Base-by-base conservation (phyloP, 495 filamentous ascomycete species). In the Annulohypoxylon bovei region DNA sequence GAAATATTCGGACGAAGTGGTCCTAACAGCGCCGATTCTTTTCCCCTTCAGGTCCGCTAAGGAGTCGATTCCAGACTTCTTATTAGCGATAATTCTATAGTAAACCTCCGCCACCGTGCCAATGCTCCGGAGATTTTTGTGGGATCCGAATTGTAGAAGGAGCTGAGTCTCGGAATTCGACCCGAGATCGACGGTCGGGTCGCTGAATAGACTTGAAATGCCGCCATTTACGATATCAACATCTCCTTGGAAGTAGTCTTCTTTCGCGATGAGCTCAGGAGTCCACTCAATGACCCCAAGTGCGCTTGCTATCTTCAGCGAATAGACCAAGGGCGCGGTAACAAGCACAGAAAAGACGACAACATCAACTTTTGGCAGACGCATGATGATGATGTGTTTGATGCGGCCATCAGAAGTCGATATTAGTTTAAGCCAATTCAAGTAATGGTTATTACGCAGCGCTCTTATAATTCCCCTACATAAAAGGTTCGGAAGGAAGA, bases 131-230 rank as follows among this genome's bases (percentile, higher is more conserved):
- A 81, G 62, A 68, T 82, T 80, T 37, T 71, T 74, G 70, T 82
- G 76, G 4, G 50, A 52, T 37, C 70, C 79, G 62, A 77, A 83
- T 20, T 81, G 75, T 4, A 70, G 69, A 7, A 85, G 78, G 5
- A 72, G 78, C 61, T 85, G 82, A 5, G 81, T 85, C 67, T 85
- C 81, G 57, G 81, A 80, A 65, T 85, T 85, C 52, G 77, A 75
- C 40, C 75, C 72, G 16, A 78, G 76, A 14, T 71, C 62, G 1
- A 80, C 60, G 14, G 61, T 50, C 4, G 73, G 65, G 25, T 71
- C 69, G 56, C 57, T 77, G 23, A 65, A 62, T 23, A 81, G 65
- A 61, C 77, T 80, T 20, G 75, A 66, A 9, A 83, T 68, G 18
- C 73, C 75, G 0, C 77, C 70, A 62, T 71, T 77, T 7, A 79